phyloP scores from a whole-genome alignment of 1,284 basidiomycete species.

The Singerocomus inundabilis region DNA sequence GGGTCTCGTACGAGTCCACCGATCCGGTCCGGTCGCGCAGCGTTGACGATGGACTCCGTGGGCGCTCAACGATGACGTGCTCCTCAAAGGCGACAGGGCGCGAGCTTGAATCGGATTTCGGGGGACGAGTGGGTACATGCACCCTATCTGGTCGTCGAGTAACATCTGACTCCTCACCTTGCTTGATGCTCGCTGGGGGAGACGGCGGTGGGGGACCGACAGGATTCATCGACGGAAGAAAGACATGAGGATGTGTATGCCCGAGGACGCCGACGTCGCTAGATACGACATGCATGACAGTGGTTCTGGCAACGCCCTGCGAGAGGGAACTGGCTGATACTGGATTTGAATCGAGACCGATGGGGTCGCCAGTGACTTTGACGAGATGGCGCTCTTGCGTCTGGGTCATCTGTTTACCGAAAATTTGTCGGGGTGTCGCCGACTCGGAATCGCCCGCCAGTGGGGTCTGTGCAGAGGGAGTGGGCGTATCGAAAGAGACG shows the following conservation, averaged over 20 bases:
- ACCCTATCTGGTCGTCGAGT: slow-evolving; percentile 4
- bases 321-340: slow-evolving; percentile 32
- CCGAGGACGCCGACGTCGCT: slow-evolving; percentile 22
- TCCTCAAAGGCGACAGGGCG: slow-evolving; percentile 37
- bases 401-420: slow-evolving; percentile 22
- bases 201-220: slow-evolving; percentile 64
- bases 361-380: slow-evolving; percentile 47
- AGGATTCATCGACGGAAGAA: slow-evolving; percentile 20
- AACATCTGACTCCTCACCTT: slow-evolving; percentile 21
- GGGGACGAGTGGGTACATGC: slow-evolving; percentile 14
- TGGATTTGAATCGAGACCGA: slow-evolving; percentile 43
- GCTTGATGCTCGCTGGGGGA: slow-evolving; percentile 60
- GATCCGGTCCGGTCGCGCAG: slow-evolving; percentile 30
- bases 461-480: slow-evolving; percentile 38
- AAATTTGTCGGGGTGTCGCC: slow-evolving; percentile 33
- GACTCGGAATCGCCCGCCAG: slow-evolving; percentile 12
- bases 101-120: slow-evolving; percentile 15
- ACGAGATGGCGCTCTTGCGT: slow-evolving; percentile 52
- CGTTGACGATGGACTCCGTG: slow-evolving; percentile 9
- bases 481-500: slow-evolving; percentile 14
- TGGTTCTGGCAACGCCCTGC: slow-evolving; percentile 17
- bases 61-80: slow-evolving; percentile 18
- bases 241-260: neutral
- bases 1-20: slow-evolving; percentile 24
- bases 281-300: slow-evolving; percentile 34